Evolutionary conservation across 169 alveolate genomes (phyloP).

Genomic region (Eimeria necatrix): DNA sequence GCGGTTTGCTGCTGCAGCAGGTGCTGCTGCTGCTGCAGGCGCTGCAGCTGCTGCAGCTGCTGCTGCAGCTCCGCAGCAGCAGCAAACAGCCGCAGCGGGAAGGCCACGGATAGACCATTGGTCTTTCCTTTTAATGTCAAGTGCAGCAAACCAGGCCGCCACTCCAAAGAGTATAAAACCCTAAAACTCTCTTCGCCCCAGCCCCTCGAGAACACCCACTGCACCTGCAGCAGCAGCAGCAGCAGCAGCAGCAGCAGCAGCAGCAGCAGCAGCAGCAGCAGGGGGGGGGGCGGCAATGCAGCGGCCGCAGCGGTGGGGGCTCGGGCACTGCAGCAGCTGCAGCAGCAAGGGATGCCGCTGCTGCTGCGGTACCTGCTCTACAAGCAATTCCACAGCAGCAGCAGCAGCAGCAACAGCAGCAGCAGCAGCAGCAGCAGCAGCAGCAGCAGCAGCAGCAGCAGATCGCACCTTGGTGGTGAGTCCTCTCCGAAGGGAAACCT

Average conservation of each 20-base stretch:
- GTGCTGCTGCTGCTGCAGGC: not conserved
- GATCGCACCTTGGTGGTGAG: not conserved
- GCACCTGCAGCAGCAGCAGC: slow-evolving; percentile 30
- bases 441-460: slow-evolving; percentile 4
- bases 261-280: slow-evolving; percentile 8
- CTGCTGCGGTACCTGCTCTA: no score
- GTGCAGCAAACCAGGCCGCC: not conserved
- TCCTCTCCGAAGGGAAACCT: not conserved
- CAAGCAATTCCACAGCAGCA: no score
- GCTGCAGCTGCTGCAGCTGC: not conserved
- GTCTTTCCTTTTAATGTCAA: not conserved
- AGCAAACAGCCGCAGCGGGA: not conserved
- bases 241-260: not conserved
- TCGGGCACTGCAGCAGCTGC: not conserved
- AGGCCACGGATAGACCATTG: not conserved
- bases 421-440: not conserved
- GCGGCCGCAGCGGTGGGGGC: not conserved
- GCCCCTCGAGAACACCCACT: not conserved
- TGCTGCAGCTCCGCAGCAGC: slow-evolving; percentile 22
- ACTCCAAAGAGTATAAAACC: not conserved
- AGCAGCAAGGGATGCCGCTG: not conserved
- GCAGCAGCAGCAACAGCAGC: not conserved
- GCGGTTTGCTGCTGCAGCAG: not conserved
- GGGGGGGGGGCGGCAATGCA: not conserved
- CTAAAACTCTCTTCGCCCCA: not conserved